Percentiles rank a stretch among this genome's conserved stretches.
phyloP scores from a whole-genome alignment of 78 protist genomes.

The Trichosphaerium sp. region DNA sequence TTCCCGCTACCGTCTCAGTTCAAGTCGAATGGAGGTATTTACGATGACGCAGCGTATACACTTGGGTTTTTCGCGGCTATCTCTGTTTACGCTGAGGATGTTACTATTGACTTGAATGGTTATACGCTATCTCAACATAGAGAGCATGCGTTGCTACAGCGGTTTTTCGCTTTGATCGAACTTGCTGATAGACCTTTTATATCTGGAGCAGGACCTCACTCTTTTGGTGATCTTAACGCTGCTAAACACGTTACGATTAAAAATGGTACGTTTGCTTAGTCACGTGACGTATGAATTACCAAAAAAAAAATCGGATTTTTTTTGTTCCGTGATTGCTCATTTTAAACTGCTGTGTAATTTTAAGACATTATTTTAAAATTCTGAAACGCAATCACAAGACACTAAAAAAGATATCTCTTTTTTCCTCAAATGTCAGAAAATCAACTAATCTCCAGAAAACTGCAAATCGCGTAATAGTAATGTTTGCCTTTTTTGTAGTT shows the following conservation, averaged over 20 bases:
- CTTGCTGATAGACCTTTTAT: neutral
- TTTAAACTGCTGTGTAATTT: too few relatives aligned
- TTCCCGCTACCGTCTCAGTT: neutral
- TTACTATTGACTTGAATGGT: neutral
- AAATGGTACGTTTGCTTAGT: too few relatives aligned
- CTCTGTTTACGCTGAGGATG: neutral
- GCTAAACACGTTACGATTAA: neutral
- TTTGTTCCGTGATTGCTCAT: too few relatives aligned
- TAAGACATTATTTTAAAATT: too few relatives aligned
- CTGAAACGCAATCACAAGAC: too few relatives aligned
- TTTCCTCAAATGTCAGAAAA: too few relatives aligned
- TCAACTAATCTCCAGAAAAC: too few relatives aligned
- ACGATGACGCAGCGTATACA: neutral
- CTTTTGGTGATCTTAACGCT: neutral
- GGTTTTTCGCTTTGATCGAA: neutral
- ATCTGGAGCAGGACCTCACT: neutral
- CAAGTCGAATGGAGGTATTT: neutral
- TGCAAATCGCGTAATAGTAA: too few relatives aligned
- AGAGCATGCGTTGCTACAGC: neutral
- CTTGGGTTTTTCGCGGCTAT: neutral
- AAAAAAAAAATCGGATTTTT: too few relatives aligned
- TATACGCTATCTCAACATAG: neutral
- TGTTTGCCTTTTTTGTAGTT: too few relatives aligned
- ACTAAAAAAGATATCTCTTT: too few relatives aligned
- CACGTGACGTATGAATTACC: too few relatives aligned